Base-by-base conservation (phyloP, 495 filamentous ascomycete genomes). In the Aspergillus heteromorphus region DNA sequence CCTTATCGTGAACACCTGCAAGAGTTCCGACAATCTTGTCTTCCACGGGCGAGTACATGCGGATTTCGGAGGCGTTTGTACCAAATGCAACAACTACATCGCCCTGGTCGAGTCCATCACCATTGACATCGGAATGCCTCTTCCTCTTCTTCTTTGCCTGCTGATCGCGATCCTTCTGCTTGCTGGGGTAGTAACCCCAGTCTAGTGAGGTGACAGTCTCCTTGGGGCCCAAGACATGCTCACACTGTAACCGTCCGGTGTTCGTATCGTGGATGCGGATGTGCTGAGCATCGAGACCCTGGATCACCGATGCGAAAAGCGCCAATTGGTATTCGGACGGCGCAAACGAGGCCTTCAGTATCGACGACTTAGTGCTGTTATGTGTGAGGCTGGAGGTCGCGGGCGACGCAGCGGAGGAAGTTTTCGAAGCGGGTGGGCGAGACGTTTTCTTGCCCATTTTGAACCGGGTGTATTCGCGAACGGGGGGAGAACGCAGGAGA, bases 301-400 rank as follows among this genome's bases (percentile, higher is more conserved):
- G 80, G 49, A 83, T 79, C 27, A 81, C 73, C 18, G 81, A 84
- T 17, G 81, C 81, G 63, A 83, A 84, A 11, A 83, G 71, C 10
- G 79, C 72, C 58, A 83, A 72, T 67, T 80, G 77, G 31, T 78
- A 82, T 36, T 72, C 68, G 6, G 79, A 76, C 7, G 81, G 81
- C 1, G 78, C 76, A 65, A 83, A 84, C 3, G 78, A 73, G 30
- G 78, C 73, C 60, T 67, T 73, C 41, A 80, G 56, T 13, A 80
- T 76, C 6, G 78, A 80, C 11, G 78, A 79, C 59, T 73, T 78
- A 59, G 61, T 74, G 45, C 67, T 66, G 16, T 65, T 65, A 45
- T 69, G 56, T 42, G 72, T 70, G 36, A 65, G 53, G 27, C 69
- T 71, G 8, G 68, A 61, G 8, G 65, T 57, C 45, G 74, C 66